Percentiles rank a stretch among this genome's conserved stretches.
These are phyloP conservation scores for Exophiala aquamarina DNA, from an alignment of 2,329 filamentous ascomycete species.

Conservation along the genomic window DNA sequence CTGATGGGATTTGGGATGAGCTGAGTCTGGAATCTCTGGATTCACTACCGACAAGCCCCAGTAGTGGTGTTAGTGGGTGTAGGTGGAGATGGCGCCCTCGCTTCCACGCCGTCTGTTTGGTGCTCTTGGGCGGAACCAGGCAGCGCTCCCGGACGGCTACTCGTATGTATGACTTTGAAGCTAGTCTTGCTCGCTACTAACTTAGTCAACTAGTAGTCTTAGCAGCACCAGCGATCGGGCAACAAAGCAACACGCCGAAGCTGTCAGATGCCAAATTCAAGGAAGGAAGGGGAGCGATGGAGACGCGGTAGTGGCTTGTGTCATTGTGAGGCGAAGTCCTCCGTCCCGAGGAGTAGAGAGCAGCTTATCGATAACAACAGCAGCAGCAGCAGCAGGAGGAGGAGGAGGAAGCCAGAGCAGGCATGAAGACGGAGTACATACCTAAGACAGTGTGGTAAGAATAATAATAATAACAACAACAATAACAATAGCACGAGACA, in stretches of 20 bases:
- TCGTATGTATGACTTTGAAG: no score
- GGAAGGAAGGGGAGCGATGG: slow-evolving; percentile 1
- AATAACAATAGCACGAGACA: no score
- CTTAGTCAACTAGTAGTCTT: no score
- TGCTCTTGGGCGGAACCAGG: slow-evolving; percentile 7
- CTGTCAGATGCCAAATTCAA: slow-evolving; percentile 11
- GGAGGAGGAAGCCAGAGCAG: no score
- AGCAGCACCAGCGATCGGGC: neutral
- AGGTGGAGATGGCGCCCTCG: slow-evolving; percentile 3
- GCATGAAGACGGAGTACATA: no score
- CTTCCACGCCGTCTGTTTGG: slow-evolving; percentile 9
- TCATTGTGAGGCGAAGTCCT: no score
- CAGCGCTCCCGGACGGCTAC: neutral
- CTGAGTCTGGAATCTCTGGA: slow-evolving; percentile 3
- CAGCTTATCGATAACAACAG: no score
- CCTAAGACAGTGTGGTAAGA: no score
- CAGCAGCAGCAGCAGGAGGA: no score
- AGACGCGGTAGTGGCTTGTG: neutral
- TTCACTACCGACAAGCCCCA: no score
- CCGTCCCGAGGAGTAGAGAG: no score
- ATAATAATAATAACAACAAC: no score
- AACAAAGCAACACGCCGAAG: neutral
- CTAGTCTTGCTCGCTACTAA: neutral
- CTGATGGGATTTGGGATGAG: slow-evolving; percentile 1
- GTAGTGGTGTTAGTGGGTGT: slow-evolving; percentile 5